Evolutionary conservation across 192 early-diverging fungal genomes (phyloP).

Genomic region (Podila epicladia): DNA sequence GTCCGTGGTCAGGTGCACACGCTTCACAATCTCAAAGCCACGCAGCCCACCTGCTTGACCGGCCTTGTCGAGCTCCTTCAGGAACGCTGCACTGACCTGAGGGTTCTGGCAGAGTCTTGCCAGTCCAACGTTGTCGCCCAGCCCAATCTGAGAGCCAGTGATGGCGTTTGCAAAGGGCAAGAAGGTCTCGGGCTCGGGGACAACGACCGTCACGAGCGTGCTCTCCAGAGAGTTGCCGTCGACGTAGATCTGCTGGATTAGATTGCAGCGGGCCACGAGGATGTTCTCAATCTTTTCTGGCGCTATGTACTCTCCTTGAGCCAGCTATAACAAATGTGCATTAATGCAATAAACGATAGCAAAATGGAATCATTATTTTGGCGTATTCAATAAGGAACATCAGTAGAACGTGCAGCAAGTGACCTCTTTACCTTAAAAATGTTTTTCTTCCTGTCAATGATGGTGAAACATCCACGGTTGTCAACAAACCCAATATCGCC

Average conservation of each 20-base stretch:
- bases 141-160: constrained; percentile 20
- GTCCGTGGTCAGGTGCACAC: constrained; percentile 74
- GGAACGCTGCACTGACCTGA: constrained; percentile 59
- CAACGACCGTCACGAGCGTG: constrained; percentile 58
- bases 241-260: constrained; percentile 63
- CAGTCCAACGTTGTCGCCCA: constrained; percentile 47
- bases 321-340: constrained; percentile 13
- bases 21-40: constrained; percentile 85
- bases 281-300: constrained; percentile 91
- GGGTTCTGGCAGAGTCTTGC: constrained; percentile 60
- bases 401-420: not conserved
- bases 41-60: constrained; percentile 59
- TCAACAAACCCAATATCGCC: constrained; percentile 86
- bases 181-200: constrained; percentile 65
- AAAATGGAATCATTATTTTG: constrained; percentile 48
- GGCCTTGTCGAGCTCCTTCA: constrained; percentile 61
- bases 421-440: constrained; percentile 69
- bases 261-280: constrained; percentile 41
- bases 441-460: constrained; percentile 89
- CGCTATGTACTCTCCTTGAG: constrained; percentile 90
- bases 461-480: constrained; percentile 72
- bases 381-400: not conserved
- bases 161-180: constrained; percentile 56
- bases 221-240: constrained; percentile 62
- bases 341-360: not conserved